Conservation (phyloP, 2,329 filamentous ascomycete genomes). For the Graphiopsis chlorocephala region DNA sequence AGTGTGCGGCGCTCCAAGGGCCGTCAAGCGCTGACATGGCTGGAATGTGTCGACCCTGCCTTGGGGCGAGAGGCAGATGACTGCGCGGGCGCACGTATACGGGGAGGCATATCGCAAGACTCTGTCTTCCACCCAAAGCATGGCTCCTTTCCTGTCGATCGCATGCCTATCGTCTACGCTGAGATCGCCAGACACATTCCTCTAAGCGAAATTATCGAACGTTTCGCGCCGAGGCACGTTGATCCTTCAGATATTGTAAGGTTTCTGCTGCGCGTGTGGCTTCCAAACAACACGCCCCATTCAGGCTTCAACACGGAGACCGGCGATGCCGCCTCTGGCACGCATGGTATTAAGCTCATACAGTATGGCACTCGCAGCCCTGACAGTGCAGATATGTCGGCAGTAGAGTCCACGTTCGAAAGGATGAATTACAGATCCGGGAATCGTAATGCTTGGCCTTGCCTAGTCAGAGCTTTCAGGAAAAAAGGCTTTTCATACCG, state of each 20-base stretch:
- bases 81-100: too few species aligned
- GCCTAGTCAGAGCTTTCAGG: background rate
- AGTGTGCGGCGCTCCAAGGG: background rate
- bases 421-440: background rate
- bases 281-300: slow-evolving; percentile 7
- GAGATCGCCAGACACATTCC: background rate
- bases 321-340: background rate
- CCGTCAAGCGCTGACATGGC: background rate
- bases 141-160: background rate
- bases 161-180: slow-evolving; percentile 7
- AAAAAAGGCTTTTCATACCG: background rate
- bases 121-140: too few species aligned
- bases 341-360: background rate
- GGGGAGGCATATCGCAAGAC: too few species aligned
- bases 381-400: background rate
- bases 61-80: too few species aligned
- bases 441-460: background rate
- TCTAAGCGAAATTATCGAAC: slow-evolving; percentile 15
- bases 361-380: background rate
- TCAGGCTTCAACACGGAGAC: too few species aligned
- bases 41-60: background rate
- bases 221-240: slow-evolving; percentile 18
- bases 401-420: background rate
- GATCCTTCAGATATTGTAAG: slow-evolving; percentile 13
- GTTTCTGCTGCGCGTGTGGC: slow-evolving; percentile 23